A percentile compares a stretch with the other conserved stretches of the same genome.
phyloP scores from a whole-genome alignment of 352 stramenopile species.

The Pythium angustatum region DNA sequence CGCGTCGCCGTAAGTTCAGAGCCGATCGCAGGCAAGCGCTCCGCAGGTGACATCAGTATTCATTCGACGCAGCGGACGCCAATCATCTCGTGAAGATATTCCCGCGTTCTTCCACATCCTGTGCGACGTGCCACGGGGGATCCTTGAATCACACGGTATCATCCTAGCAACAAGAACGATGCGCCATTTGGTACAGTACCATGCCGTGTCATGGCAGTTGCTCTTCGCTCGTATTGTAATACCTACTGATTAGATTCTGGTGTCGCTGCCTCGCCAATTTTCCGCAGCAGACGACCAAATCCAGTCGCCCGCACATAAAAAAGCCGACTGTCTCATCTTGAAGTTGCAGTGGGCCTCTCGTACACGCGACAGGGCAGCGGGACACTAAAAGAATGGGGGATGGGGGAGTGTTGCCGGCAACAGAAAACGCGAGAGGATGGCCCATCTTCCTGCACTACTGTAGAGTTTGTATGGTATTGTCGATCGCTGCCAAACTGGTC shows the following conservation, averaged over 20 bases:
- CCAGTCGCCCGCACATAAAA: no score
- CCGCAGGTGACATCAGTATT: background rate
- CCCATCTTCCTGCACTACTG: no score
- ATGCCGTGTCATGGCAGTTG: no score
- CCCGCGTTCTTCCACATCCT: background rate
- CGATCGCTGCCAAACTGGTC: no score
- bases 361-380: background rate
- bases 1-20: background rate
- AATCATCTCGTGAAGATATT: no score
- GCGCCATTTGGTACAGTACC: no score
- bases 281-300: background rate
- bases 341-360: background rate
- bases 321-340: background rate
- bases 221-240: no score
- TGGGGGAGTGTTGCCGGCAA: background rate
- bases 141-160: no score
- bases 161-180: no score
- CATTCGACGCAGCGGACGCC: background rate
- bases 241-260: background rate
- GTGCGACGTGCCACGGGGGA: background rate
- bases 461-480: no score
- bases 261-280: background rate
- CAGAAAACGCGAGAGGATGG: no score
- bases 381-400: conserved; percentile 1
- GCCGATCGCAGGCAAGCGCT: background rate